Conservation (phyloP, 495 filamentous ascomycete species). For the Achaetomiella virescens region DNA sequence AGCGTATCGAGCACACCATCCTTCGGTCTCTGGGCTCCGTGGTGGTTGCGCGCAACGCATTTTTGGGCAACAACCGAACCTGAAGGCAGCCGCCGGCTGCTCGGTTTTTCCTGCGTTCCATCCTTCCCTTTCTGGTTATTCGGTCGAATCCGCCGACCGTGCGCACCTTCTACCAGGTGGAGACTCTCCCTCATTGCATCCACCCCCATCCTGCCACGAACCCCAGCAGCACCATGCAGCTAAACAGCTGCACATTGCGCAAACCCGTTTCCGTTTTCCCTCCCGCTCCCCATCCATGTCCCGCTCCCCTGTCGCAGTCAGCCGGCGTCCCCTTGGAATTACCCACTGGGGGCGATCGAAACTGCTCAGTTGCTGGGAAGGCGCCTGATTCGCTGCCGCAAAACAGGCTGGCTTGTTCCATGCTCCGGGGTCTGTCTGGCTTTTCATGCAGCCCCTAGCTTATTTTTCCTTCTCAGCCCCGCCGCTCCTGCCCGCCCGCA, state of each 20-base stretch:
- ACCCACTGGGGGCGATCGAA: conserved; percentile 6
- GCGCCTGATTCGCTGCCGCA: conserved; percentile 11
- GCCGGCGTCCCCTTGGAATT: neutral
- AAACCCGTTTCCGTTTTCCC: conserved; percentile 12
- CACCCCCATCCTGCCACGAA: neutral
- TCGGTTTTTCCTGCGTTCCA: neutral
- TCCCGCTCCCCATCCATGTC: conserved; percentile 12
- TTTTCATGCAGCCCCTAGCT: conserved; percentile 7
- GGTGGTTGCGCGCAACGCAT: no score
- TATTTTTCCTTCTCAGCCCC: conserved; percentile 14
- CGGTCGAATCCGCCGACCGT: conserved; percentile 8
- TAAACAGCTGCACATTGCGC: conserved; percentile 6
- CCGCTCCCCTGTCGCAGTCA: conserved; percentile 5
- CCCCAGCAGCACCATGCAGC: neutral
- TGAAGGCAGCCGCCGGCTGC: neutral
- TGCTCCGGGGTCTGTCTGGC: conserved; percentile 6
- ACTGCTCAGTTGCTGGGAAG: conserved; percentile 9
- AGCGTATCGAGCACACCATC: neutral
- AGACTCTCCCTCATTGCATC: neutral
- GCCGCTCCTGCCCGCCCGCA: conserved; percentile 10
- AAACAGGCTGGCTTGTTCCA: conserved; percentile 4
- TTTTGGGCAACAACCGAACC: no score
- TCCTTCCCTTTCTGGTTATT: conserved; percentile 5
- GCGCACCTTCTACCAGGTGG: neutral
- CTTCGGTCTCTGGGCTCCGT: no score